A percentile compares a stretch with the other conserved stretches of the same genome.
phyloP scores from a whole-genome alignment of 306 rosid species.

The Phaseolus lunatus region DNA sequence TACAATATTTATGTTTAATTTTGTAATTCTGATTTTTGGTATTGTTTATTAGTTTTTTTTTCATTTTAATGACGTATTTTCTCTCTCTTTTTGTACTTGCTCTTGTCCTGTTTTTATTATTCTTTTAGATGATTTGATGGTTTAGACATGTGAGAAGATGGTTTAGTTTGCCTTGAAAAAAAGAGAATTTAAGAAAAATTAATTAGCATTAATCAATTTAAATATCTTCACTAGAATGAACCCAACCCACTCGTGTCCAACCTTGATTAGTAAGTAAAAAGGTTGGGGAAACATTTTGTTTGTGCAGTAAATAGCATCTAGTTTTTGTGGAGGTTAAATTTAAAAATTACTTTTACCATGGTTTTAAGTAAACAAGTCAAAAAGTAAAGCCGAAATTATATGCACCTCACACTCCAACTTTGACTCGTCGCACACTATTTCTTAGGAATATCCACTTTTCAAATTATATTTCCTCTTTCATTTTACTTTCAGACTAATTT shows the following conservation, averaged over 20 bases:
- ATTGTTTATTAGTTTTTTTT: too few relatives aligned
- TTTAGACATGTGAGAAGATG: too few relatives aligned
- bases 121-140: too few relatives aligned
- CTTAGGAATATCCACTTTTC: slow-evolving; percentile 3
- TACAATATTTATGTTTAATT: too few relatives aligned
- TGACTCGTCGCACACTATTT: not conserved
- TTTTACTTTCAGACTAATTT: not conserved
- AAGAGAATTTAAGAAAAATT: too few relatives aligned
- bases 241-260: not conserved
- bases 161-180: not conserved
- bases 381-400: slow-evolving; percentile 30
- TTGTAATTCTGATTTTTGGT: too few relatives aligned
- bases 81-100: too few relatives aligned
- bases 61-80: too few relatives aligned
- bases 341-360: slow-evolving; percentile 1
- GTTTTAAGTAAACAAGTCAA: not conserved
- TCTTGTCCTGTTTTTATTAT: too few relatives aligned
- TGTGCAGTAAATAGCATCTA: not conserved
- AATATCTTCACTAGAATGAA: too few relatives aligned
- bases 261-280: not conserved
- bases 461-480: not conserved
- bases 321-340: not conserved
- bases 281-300: not conserved
- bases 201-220: too few relatives aligned
- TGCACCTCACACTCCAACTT: not conserved